These are phyloP conservation scores for Tetrapyrgos nigripes DNA, from an alignment of 1,284 basidiomycete species.

Conservation along the genomic window DNA sequence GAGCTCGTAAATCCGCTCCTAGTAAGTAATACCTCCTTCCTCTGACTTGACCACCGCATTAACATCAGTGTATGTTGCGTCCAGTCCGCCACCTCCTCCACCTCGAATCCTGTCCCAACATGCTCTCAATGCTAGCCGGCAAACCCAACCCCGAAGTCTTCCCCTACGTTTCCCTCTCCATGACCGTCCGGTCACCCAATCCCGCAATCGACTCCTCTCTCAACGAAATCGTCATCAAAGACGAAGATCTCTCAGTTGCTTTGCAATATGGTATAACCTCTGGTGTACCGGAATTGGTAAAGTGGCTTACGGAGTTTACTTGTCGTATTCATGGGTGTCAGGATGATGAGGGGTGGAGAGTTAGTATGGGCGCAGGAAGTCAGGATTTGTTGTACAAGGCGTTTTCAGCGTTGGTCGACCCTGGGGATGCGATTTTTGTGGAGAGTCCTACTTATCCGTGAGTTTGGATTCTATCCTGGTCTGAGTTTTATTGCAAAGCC, in stretches of 20 bases:
- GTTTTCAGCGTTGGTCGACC: slow-evolving; percentile 55
- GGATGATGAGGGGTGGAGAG: slow-evolving; percentile 54
- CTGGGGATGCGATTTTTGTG: slow-evolving; percentile 68
- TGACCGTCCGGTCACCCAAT: slow-evolving; percentile 34
- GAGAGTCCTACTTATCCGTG: slow-evolving; percentile 74
- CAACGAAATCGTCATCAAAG: slow-evolving; percentile 44
- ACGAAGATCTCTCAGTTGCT: slow-evolving; percentile 51
- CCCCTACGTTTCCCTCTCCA: slow-evolving; percentile 62
- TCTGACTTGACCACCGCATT: not conserved
- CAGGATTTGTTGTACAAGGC: slow-evolving; percentile 77
- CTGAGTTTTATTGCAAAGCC: slow-evolving; percentile 22
- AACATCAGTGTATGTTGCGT: not conserved
- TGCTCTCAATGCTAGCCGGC: slow-evolving; percentile 70
- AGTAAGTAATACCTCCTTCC: slow-evolving; percentile 29
- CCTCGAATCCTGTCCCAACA: slow-evolving; percentile 61
- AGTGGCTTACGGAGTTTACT: slow-evolving; percentile 59
- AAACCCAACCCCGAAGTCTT: slow-evolving; percentile 76
- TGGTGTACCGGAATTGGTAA: slow-evolving; percentile 55
- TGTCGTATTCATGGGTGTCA: slow-evolving; percentile 49
- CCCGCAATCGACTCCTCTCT: slow-evolving; percentile 26
- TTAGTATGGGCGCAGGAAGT: slow-evolving; percentile 69
- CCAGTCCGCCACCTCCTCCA: slow-evolving; percentile 51
- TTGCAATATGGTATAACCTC: slow-evolving; percentile 67
- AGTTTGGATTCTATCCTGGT: slow-evolving; percentile 21
- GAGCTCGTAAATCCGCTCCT: slow-evolving; percentile 46